Percentiles rank a stretch among this genome's conserved stretches.
Evolutionary conservation across 345 rosid genomes (phyloP).

Genomic region (Abelmoschus esculentus): DNA sequence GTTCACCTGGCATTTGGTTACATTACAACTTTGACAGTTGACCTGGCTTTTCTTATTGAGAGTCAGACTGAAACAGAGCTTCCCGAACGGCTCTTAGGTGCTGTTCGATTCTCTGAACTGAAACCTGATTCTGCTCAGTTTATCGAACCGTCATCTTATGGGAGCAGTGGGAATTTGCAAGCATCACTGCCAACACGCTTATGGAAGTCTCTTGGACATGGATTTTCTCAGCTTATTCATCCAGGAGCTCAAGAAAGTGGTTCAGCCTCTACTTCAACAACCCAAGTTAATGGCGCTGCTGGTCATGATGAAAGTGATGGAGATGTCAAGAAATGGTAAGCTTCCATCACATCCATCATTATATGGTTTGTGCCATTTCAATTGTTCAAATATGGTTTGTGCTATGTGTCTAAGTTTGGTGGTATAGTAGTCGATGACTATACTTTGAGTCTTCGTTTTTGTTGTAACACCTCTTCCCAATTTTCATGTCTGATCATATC

Average conservation of each 20-base stretch:
- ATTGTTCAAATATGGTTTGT: neutral
- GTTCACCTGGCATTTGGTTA: conserved; percentile 92
- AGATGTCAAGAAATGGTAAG: conserved; percentile 41
- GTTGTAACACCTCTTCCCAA: neutral
- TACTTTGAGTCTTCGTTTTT: neutral
- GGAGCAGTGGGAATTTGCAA: conserved; percentile 21
- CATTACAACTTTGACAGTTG: conserved; percentile 79
- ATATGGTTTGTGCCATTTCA: neutral
- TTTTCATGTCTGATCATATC: neutral
- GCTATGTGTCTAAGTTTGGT: neutral
- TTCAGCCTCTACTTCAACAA: conserved; percentile 18
- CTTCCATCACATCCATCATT: neutral
- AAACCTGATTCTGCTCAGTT: conserved; percentile 53
- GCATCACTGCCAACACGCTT: conserved; percentile 49
- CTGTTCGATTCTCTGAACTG: conserved; percentile 73
- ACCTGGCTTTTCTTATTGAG: conserved; percentile 81
- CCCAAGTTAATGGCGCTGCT: conserved; percentile 27
- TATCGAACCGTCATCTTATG: conserved; percentile 28
- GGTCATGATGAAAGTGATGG: conserved; percentile 24
- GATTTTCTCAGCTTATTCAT: conserved; percentile 59
- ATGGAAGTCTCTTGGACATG: conserved; percentile 80
- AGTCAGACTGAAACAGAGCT: conserved; percentile 77
- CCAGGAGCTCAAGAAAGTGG: conserved; percentile 48
- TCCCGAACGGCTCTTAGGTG: conserved; percentile 74
- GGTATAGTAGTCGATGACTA: neutral